Conservation (phyloP, 2,329 filamentous ascomycete species). For the Fusarium buharicum region DNA sequence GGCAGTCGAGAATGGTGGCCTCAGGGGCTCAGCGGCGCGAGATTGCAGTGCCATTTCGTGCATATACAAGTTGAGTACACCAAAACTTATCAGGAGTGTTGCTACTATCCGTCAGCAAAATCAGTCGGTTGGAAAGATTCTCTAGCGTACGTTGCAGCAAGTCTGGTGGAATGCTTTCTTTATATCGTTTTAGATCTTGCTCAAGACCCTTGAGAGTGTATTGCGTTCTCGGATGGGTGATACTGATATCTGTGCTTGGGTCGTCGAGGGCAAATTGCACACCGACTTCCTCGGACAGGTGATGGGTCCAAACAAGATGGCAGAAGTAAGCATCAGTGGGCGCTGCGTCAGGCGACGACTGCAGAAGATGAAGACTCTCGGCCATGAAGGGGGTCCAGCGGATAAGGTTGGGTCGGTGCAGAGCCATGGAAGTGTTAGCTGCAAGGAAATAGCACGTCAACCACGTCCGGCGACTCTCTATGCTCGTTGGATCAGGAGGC, state of each 20-base stretch:
- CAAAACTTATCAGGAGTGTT: slow-evolving; percentile 71
- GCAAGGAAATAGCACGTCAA: slow-evolving; percentile 69
- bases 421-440: slow-evolving; percentile 68
- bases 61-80: slow-evolving; percentile 76
- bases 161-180: slow-evolving; percentile 62
- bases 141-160: slow-evolving; percentile 64
- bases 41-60: slow-evolving; percentile 79
- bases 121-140: background rate
- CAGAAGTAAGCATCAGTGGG: slow-evolving; percentile 68
- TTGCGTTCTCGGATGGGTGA: slow-evolving; percentile 72
- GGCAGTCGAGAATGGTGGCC: slow-evolving; percentile 58
- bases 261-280: slow-evolving; percentile 76
- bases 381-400: slow-evolving; percentile 70
- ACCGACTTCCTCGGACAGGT: slow-evolving; percentile 74
- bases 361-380: slow-evolving; percentile 67
- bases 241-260: slow-evolving; percentile 61
- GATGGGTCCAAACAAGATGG: slow-evolving; percentile 68
- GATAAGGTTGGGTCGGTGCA: slow-evolving; percentile 69
- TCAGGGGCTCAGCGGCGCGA: slow-evolving; percentile 68
- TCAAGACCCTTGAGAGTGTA: slow-evolving; percentile 73
- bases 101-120: slow-evolving; percentile 54
- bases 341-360: slow-evolving; percentile 64
- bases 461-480: slow-evolving; percentile 68
- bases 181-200: slow-evolving; percentile 70
- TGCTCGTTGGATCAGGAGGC: slow-evolving; percentile 62